Evolutionary conservation across 2,329 filamentous ascomycete genomes (phyloP).

Genomic region (Epichloe scottii): DNA sequence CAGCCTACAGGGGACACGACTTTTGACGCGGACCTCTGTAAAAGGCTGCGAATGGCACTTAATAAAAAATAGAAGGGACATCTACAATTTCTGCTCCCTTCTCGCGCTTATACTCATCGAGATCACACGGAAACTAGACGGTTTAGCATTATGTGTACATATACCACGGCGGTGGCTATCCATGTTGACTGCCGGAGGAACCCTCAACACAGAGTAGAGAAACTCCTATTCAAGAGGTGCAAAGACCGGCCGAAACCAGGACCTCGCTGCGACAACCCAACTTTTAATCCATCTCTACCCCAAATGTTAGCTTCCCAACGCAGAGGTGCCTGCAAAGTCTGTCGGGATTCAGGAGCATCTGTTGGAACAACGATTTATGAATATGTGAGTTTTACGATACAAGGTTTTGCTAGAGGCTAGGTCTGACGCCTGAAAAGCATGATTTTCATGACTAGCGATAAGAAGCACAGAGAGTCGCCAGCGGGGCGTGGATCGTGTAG

Average conservation of each 20-base stretch:
- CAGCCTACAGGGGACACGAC: too few relatives aligned
- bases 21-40: too few relatives aligned
- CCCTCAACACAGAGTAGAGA: constrained; percentile 1
- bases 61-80: too few relatives aligned
- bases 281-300: background rate
- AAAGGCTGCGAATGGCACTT: too few relatives aligned
- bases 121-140: too few relatives aligned
- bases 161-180: constrained; percentile 1
- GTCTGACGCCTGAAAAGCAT: background rate
- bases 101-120: too few relatives aligned
- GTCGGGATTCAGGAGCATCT: constrained; percentile 1
- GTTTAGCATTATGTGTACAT: background rate
- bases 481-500: too few relatives aligned
- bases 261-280: background rate
- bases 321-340: constrained; percentile 1
- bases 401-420: background rate
- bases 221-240: constrained; percentile 1
- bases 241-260: background rate
- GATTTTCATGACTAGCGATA: background rate
- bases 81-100: too few relatives aligned
- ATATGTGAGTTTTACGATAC: background rate
- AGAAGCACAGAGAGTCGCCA: background rate
- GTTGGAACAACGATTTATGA: constrained; percentile 3
- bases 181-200: constrained; percentile 1
- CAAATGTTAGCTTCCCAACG: background rate